Evolutionary conservation across 202 grass and related monocot species (phyloP).

Genomic region (Bolboschoenoplectus hybrid): DNA sequence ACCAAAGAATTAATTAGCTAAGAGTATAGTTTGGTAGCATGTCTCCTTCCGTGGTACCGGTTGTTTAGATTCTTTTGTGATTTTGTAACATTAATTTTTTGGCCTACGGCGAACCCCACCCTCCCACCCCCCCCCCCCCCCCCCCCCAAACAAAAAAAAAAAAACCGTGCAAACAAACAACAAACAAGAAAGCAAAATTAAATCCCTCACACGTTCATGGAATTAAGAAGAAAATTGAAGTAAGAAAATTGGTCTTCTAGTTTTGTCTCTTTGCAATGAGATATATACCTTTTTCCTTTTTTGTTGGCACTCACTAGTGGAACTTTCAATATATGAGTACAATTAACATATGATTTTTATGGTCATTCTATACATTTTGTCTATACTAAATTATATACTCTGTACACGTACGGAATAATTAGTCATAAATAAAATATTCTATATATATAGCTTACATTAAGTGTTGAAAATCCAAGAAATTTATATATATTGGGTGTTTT

Average conservation of each 20-base stretch:
- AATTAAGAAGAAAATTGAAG: not conserved
- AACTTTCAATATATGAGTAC: not conserved
- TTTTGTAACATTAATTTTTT: slow-evolving; percentile 1
- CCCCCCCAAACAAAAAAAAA: not conserved
- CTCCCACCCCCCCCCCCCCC: too few species aligned
- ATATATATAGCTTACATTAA: too few species aligned
- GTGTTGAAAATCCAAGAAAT: too few species aligned
- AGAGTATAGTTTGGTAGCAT: slow-evolving; percentile 6
- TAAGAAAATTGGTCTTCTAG: not conserved
- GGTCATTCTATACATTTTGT: too few species aligned
- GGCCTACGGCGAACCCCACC: not conserved
- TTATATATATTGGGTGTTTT: too few species aligned
- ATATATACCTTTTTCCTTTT: not conserved
- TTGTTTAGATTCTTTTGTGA: slow-evolving; percentile 13
- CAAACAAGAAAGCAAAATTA: not conserved
- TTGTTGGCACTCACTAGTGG: not conserved
- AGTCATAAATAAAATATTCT: too few species aligned
- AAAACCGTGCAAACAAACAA: not conserved
- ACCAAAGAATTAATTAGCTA: not conserved
- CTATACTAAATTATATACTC: too few species aligned
- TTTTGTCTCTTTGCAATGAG: slow-evolving; percentile 10
- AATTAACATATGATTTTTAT: too few species aligned
- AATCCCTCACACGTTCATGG: not conserved
- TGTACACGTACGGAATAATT: too few species aligned
- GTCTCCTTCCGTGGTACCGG: slow-evolving; percentile 28